These are phyloP conservation scores for Glycine latifolia DNA, from an alignment of 306 rosid species.

Conservation along the genomic window DNA sequence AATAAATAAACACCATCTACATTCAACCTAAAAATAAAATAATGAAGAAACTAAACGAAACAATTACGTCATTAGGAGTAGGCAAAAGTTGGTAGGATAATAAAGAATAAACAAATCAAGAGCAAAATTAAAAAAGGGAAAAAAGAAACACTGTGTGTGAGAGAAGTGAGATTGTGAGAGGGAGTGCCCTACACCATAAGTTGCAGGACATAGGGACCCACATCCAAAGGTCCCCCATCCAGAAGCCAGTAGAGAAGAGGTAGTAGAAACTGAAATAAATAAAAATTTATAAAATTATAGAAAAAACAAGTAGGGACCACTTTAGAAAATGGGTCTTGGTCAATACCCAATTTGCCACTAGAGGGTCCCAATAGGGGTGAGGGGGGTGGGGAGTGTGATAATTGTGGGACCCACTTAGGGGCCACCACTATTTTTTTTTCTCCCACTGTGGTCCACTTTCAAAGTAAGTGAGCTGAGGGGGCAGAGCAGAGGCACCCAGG, in stretches of 20 bases:
- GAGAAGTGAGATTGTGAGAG: background rate
- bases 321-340: constrained; percentile 18
- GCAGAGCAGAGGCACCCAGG: background rate
- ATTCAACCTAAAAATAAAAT: background rate
- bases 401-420: constrained; percentile 54
- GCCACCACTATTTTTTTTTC: constrained; percentile 39
- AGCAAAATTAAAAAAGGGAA: background rate
- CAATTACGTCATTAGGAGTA: constrained; percentile 18
- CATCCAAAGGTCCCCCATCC: constrained; percentile 47
- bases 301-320: constrained; percentile 35
- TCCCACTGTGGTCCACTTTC: constrained; percentile 48
- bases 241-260: constrained; percentile 31
- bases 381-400: background rate
- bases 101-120: constrained; percentile 40
- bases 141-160: background rate
- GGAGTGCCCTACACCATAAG: constrained; percentile 45
- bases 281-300: too few species aligned
- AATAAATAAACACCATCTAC: constrained; percentile 26
- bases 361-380: constrained; percentile 40
- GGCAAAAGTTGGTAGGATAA: constrained; percentile 47
- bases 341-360: constrained; percentile 37
- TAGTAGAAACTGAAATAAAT: background rate
- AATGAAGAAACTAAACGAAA: background rate
- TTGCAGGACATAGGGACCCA: constrained; percentile 46
- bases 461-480: background rate